Evolutionary conservation across 2,329 filamentous ascomycete species (phyloP), one percentile per base, ranked within the genome.

Genomic region (Penicillium psychrosexuale): DNA sequence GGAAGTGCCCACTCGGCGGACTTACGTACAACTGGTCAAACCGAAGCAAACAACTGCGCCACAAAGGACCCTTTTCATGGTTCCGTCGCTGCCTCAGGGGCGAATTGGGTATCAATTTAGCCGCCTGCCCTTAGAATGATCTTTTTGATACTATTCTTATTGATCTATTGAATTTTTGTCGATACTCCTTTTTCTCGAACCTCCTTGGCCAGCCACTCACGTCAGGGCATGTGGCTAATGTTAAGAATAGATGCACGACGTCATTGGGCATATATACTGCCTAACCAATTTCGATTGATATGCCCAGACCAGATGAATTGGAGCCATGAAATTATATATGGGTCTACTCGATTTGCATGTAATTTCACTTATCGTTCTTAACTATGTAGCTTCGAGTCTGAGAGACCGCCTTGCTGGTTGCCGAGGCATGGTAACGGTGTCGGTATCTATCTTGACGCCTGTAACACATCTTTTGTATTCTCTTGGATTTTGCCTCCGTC

Each of bases 191-290:
- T 40, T 31, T 38, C 34, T n/a, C n/a, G 5, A 33, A 24, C 33
- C 31, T 39, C 17, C 37, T 45, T 19, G 9, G 30, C 34, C 33
- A 49, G 55, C 59, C 50, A 58, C 57, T 53, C 36, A 38, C 43
- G 51, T 53, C 49, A 45, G 40, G 51, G 17, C 19, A 28, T 58
- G 62, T 65, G 63, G 63, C 62, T 63, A 47, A 51, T 58, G 59
- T 60, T 43, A 57, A 58, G 57, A 63, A 63, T 65, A 64, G 62
- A 48, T 59, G 51, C 63, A 63, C 59, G 61, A 65, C 63, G 63
- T 65, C 63, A 65, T 65, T 62, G 43, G 60, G 59, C 63, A 63
- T 64, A 39, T 42, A 28, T 48, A 48, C 51, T 53, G 51, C 51
- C 51, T 53, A 50, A 53, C 37, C 5, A 33, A 30, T 1, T 47